Percentiles rank a stretch among this genome's conserved stretches.
phyloP scores from a whole-genome alignment of 2,329 filamentous ascomycete genomes.

The Penicillium aurantiogriseum region DNA sequence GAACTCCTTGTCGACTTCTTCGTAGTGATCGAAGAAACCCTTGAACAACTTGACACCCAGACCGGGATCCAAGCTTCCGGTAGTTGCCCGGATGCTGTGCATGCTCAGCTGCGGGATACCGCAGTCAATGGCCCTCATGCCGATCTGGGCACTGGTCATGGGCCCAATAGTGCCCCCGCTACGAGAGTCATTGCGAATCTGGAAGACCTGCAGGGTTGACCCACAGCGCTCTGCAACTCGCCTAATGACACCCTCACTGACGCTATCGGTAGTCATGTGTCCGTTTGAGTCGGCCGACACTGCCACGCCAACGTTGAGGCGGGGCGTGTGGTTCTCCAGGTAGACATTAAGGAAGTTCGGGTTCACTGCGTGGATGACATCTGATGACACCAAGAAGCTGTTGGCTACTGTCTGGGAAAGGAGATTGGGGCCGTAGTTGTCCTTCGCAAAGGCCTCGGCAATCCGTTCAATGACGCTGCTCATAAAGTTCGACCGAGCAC shows the following conservation, averaged over 20 bases:
- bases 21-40: constrained; percentile 83
- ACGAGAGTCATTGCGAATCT: constrained; percentile 88
- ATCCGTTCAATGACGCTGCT: constrained; percentile 77
- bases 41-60: constrained; percentile 85
- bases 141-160: constrained; percentile 76
- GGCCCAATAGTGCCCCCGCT: constrained; percentile 95
- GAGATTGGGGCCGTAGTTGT: constrained; percentile 52
- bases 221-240: constrained; percentile 73
- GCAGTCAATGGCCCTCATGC: constrained; percentile 79
- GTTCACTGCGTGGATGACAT: constrained; percentile 91
- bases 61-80: constrained; percentile 79
- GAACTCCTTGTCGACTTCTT: constrained; percentile 82
- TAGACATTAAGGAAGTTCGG: constrained; percentile 88
- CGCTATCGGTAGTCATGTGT: constrained; percentile 91
- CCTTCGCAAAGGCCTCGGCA: constrained; percentile 60
- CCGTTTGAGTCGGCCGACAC: constrained; percentile 83
- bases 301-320: constrained; percentile 82
- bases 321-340: constrained; percentile 79
- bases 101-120: constrained; percentile 91
- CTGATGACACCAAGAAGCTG: constrained; percentile 87
- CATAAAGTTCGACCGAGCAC: constrained; percentile 85
- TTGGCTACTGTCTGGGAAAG: constrained; percentile 82
- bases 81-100: constrained; percentile 89
- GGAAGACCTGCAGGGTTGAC: constrained; percentile 78
- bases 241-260: constrained; percentile 77